These are phyloP conservation scores for Suhomyces kilbournensis DNA, from an alignment of 805 yeast species.

Conservation along the genomic window DNA sequence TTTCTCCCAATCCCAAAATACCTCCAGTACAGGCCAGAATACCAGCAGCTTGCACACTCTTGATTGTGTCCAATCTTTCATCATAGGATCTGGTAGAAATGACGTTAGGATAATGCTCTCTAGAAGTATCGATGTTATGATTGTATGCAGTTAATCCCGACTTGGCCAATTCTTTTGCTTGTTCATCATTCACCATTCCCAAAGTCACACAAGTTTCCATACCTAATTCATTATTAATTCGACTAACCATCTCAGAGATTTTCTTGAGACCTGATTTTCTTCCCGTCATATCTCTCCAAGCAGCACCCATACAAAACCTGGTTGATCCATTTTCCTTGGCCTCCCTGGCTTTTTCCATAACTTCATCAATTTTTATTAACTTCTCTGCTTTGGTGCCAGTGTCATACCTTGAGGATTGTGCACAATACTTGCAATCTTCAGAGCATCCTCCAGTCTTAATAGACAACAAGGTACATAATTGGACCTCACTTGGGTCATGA, in stretches of 20 bases:
- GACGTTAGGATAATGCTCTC: conserved; percentile 72
- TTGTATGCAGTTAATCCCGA: conserved; percentile 80
- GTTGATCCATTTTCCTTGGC: conserved; percentile 74
- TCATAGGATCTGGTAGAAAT: conserved; percentile 69
- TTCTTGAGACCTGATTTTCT: conserved; percentile 63
- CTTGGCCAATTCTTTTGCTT: conserved; percentile 55
- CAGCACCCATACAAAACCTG: conserved; percentile 82
- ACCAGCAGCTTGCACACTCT: conserved; percentile 61
- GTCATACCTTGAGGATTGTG: conserved; percentile 66
- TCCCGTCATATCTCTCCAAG: conserved; percentile 85
- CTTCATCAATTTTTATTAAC: conserved; percentile 59
- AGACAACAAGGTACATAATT: conserved; percentile 69
- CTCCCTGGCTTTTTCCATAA: conserved; percentile 56
- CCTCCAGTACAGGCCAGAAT: conserved; percentile 77
- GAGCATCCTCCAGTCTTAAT: conserved; percentile 81
- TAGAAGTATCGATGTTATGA: conserved; percentile 76
- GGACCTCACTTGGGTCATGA: conserved; percentile 69
- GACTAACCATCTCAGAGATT: conserved; percentile 62
- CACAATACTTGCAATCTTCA: conserved; percentile 79
- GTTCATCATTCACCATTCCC: conserved; percentile 72
- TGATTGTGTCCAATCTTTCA: conserved; percentile 65
- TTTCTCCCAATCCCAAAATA: conserved; percentile 75
- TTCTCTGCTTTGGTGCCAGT: conserved; percentile 74
- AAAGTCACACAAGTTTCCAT: conserved; percentile 79
- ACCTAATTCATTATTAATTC: conserved; percentile 56